phyloP scores from a whole-genome alignment of 148 eudicot genomes.

The Cornus suecica region DNA sequence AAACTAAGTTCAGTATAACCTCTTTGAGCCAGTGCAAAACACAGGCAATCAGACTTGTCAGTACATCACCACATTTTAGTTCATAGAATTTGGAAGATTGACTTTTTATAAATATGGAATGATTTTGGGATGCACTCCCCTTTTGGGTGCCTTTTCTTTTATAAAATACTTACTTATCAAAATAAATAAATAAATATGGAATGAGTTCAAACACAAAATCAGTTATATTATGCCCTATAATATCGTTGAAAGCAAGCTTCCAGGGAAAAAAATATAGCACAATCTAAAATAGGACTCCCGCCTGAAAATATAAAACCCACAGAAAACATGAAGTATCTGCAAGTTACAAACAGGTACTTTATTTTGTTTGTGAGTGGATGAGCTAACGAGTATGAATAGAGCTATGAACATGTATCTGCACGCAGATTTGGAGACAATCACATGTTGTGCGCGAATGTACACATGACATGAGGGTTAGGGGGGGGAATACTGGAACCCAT shows the following conservation, averaged over 20 bases:
- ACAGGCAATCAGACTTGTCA: too few species aligned
- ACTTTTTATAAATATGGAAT: neutral
- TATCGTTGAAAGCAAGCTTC: too few species aligned
- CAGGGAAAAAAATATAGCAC: neutral
- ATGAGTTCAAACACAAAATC: neutral
- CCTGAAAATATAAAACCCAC: neutral
- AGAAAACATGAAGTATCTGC: neutral
- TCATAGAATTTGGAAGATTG: neutral
- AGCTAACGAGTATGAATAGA: neutral
- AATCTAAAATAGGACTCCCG: neutral
- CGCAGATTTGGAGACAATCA: neutral
- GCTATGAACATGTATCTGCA: neutral
- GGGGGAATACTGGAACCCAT: neutral
- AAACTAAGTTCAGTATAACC: too few species aligned
- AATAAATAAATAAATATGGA: neutral
- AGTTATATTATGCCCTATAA: neutral
- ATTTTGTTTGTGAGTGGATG: neutral
- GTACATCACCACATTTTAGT: neutral
- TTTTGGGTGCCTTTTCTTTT: too few species aligned
- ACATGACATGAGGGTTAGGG: neutral
- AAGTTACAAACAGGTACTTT: neutral
- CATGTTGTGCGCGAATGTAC: neutral
- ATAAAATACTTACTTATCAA: too few species aligned
- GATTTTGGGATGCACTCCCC: neutral
- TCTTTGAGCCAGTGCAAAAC: neutral